A percentile compares a stretch with the other conserved stretches of the same genome.
phyloP scores from a whole-genome alignment of 164 flowering plant genomes.

The Hamamelis virginiana region DNA sequence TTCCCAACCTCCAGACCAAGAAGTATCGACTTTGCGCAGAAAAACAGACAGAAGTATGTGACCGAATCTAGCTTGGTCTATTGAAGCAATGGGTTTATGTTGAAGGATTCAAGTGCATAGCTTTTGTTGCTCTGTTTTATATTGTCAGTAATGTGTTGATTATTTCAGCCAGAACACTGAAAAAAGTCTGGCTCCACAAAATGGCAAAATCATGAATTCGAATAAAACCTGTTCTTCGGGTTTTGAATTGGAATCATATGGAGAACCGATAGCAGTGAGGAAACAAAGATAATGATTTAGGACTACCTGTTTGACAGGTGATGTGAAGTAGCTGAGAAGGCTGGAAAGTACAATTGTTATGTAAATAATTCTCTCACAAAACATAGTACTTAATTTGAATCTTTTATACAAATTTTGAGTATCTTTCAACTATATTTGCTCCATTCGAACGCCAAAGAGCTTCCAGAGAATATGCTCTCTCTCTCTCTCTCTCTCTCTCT shows the following conservation, averaged over 20 bases:
- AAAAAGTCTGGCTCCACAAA: background rate
- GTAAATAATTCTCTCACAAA: background rate
- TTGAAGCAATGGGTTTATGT: background rate
- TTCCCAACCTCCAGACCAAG: slow-evolving; percentile 40
- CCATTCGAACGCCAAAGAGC: no score
- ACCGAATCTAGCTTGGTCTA: background rate
- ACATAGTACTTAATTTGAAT: no score
- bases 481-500: no score
- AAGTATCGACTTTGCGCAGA: slow-evolving; percentile 16
- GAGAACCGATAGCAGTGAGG: background rate
- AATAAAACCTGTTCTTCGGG: background rate
- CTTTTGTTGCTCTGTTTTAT: background rate
- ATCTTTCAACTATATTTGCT: no score
- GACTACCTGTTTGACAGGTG: background rate
- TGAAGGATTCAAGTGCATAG: background rate
- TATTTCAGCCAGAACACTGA: background rate
- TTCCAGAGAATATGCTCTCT: no score
- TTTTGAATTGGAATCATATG: background rate
- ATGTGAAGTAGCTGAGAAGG: background rate
- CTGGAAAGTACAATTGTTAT: background rate
- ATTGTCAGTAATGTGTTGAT: background rate
- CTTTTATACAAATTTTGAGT: no score
- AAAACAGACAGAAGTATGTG: slow-evolving; percentile 12
- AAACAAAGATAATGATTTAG: background rate
- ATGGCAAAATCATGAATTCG: background rate